These are phyloP conservation scores for Penicillium dipodomyicola DNA, from an alignment of 495 filamentous ascomycete species.

Conservation along the genomic window DNA sequence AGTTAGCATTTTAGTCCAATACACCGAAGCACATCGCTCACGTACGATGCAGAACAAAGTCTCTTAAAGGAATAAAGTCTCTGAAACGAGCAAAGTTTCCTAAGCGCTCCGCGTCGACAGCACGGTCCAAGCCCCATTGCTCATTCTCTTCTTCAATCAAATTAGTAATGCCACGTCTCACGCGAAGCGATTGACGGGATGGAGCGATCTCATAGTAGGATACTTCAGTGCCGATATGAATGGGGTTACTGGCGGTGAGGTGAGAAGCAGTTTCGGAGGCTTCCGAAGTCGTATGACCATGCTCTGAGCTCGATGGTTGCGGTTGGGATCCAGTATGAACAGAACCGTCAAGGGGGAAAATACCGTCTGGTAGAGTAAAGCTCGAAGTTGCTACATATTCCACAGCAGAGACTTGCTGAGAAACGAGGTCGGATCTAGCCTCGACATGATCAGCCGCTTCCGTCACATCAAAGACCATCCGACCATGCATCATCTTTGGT, in stretches of 20 bases:
- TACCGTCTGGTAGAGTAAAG: constrained; percentile 22
- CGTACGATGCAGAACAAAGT: constrained; percentile 20
- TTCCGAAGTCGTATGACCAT: neutral
- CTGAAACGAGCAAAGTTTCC: neutral
- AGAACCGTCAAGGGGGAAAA: constrained; percentile 32
- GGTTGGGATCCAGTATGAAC: constrained; percentile 8
- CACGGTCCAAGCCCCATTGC: neutral
- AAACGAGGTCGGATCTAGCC: constrained; percentile 24
- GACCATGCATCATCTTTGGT: constrained; percentile 15
- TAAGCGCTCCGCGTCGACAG: neutral
- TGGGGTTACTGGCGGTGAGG: neutral
- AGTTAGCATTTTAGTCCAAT: neutral
- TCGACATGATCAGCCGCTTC: constrained; percentile 23
- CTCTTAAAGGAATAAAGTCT: neutral
- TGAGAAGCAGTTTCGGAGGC: neutral
- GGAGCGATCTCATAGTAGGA: neutral
- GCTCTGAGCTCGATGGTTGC: neutral
- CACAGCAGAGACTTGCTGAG: neutral
- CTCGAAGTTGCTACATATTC: neutral
- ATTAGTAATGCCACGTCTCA: constrained; percentile 9
- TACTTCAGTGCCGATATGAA: neutral
- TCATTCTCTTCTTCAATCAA: constrained; percentile 23
- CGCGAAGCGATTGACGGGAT: neutral
- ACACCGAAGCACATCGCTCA: neutral
- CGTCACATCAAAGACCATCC: constrained; percentile 34